Conservation (phyloP, 2,329 filamentous ascomycete genomes). For the Fusarium chlamydosporum region DNA sequence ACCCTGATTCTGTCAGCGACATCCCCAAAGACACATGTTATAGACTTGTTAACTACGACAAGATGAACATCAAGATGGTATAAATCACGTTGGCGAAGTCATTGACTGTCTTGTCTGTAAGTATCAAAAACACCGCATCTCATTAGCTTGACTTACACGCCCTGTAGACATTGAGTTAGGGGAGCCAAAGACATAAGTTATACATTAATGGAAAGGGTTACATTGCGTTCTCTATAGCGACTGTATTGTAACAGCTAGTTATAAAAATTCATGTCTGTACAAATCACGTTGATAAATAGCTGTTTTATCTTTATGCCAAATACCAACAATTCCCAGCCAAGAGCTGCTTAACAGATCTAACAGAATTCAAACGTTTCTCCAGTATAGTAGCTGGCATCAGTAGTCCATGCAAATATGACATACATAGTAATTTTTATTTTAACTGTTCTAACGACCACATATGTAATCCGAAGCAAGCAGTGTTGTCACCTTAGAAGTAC, state of each 20-base stretch:
- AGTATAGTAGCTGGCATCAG: background rate
- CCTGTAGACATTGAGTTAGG: background rate
- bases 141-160: background rate
- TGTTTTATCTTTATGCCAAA: background rate
- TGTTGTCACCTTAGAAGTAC: too few relatives aligned
- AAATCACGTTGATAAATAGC: background rate
- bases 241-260: background rate
- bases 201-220: background rate
- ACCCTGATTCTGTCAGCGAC: too few relatives aligned
- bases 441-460: too few relatives aligned
- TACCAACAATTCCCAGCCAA: background rate
- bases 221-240: background rate
- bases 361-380: accelerated
- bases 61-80: too few relatives aligned
- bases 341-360: background rate
- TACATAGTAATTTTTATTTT: background rate
- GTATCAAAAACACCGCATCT: background rate
- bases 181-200: background rate
- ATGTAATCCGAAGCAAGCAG: background rate
- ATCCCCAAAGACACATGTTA: too few relatives aligned
- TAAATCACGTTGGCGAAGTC: too few relatives aligned
- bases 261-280: background rate
- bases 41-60: too few relatives aligned
- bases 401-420: too few relatives aligned
- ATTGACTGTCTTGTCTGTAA: background rate